Conservation (phyloP, 192 early-diverging fungal genomes). For the Dissophora globulifera region DNA sequence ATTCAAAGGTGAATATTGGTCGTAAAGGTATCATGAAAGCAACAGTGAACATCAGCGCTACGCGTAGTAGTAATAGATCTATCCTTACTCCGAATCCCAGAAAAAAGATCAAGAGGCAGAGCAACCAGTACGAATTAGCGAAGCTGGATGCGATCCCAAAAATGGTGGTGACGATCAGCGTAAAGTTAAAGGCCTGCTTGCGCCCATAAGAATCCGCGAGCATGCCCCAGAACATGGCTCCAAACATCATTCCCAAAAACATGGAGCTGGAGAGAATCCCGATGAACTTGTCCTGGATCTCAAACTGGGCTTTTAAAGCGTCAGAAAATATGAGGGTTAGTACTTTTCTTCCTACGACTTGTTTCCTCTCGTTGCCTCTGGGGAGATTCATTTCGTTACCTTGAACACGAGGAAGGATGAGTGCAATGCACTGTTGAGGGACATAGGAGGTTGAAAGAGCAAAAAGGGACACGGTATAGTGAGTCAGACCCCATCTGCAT, state of each 20-base stretch:
- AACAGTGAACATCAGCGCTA: no score
- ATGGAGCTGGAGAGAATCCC: slow-evolving; percentile 76
- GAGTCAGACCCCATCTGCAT: no score
- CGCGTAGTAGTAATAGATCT: no score
- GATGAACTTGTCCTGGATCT: slow-evolving; percentile 69
- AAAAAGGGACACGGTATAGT: no score
- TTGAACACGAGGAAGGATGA: slow-evolving; percentile 81
- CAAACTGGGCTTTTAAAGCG: slow-evolving; percentile 66
- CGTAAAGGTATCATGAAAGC: no score
- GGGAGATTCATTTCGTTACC: no score
- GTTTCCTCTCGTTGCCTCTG: no score
- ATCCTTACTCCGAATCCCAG: slow-evolving; percentile 83
- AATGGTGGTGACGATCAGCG: slow-evolving; percentile 73
- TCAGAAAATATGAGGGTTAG: neutral
- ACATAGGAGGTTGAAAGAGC: neutral
- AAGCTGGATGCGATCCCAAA: slow-evolving; percentile 80
- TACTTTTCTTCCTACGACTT: neutral
- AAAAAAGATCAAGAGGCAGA: slow-evolving; percentile 72
- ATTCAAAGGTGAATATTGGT: no score
- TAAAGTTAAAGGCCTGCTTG: slow-evolving; percentile 78
- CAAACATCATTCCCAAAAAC: slow-evolving; percentile 85
- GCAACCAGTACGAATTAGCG: slow-evolving; percentile 66
- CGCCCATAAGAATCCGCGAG: slow-evolving; percentile 80
- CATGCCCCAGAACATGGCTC: slow-evolving; percentile 85
- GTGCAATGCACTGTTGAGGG: slow-evolving; percentile 66